Evolutionary conservation across 106 monocot genomes (phyloP), one percentile per base, ranked within the genome.

Genomic region (Dioscorea alata): DNA sequence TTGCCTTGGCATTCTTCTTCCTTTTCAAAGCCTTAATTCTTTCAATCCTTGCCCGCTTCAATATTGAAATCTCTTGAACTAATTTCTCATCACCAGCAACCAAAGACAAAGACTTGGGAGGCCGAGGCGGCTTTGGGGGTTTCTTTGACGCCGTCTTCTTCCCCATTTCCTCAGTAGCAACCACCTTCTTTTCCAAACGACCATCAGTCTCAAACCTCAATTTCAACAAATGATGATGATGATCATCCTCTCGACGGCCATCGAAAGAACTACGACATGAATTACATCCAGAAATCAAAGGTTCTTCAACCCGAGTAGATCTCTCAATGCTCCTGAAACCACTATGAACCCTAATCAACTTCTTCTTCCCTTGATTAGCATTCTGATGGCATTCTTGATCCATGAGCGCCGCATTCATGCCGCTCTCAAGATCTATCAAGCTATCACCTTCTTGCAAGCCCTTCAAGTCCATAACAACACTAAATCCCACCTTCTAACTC

Each of bases 1-100:
- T 0, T 14, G 70, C 13, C 21, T 63, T 82, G 3, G 57, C 16
- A 59, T 73, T 73, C 76, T 82, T 77, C 65, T 52, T 69, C 49
- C 64, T 73, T 59, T 69, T 73, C 64, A 82, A 33, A 14, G 77
- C 65, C 65, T 82, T 77, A 73, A 82, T 82, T 50, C 82, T 13
- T 25, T 82, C 82, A 12, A 69, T 52, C 73, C 82, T 82, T 51
- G 68, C 72, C 24, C 82, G 72, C 59, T 77, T 82, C 63, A 73
- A 35, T 64, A 65, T 73, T 0, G 81, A 62, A 6, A 81, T 76
- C 67, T 81, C 71, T 56, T 60, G 58, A 4, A 76, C 69, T 1
- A 82, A 28, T 65, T 82, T 82, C 61, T 73, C 62, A 12, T 82
- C 77, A 14, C 63, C 63, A 21, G 76, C 69, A 70, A 69, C 82